Evolutionary conservation across 2,329 filamentous ascomycete genomes (phyloP).

Genomic region (Calonectria honghensis): DNA sequence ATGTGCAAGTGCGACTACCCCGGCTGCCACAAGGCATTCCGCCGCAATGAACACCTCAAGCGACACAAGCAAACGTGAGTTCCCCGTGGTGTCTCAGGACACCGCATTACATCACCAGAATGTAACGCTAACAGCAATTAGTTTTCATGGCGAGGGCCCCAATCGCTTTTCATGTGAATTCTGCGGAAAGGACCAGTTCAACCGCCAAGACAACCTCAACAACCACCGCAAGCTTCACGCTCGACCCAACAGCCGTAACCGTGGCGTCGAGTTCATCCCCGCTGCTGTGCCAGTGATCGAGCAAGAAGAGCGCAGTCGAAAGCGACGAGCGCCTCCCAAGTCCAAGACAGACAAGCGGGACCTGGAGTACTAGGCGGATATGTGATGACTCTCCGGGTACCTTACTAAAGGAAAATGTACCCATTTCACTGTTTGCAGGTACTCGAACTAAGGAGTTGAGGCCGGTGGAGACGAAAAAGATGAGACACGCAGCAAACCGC

Average conservation of each 20-base stretch:
- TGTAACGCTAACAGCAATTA: conserved; percentile 36
- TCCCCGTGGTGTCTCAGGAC: background rate
- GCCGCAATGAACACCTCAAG: conserved; percentile 74
- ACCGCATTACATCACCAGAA: background rate
- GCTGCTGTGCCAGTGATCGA: conserved; percentile 64
- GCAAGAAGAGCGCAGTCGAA: conserved; percentile 63
- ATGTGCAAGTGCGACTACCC: conserved; percentile 68
- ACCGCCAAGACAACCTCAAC: conserved; percentile 65
- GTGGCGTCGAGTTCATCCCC: conserved; percentile 63
- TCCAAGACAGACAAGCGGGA: conserved; percentile 59
- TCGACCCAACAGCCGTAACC: conserved; percentile 62
- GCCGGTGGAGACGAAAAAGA: conserved; percentile 39
- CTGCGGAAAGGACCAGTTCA: conserved; percentile 65
- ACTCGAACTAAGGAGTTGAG: conserved; percentile 42
- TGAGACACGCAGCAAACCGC: conserved; percentile 50
- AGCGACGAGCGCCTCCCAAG: conserved; percentile 62
- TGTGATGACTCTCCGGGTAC: conserved; percentile 46
- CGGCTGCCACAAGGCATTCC: conserved; percentile 69
- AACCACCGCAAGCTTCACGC: conserved; percentile 65
- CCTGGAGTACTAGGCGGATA: conserved; percentile 53
- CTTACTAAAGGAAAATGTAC: conserved; percentile 44
- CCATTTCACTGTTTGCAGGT: conserved; percentile 36
- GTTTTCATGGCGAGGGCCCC: conserved; percentile 63
- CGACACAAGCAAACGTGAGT: conserved; percentile 72
- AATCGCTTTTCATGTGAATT: conserved; percentile 65